Evolutionary conservation across 495 filamentous ascomycete genomes (phyloP).

Genomic region (Rusavskia elegans): DNA sequence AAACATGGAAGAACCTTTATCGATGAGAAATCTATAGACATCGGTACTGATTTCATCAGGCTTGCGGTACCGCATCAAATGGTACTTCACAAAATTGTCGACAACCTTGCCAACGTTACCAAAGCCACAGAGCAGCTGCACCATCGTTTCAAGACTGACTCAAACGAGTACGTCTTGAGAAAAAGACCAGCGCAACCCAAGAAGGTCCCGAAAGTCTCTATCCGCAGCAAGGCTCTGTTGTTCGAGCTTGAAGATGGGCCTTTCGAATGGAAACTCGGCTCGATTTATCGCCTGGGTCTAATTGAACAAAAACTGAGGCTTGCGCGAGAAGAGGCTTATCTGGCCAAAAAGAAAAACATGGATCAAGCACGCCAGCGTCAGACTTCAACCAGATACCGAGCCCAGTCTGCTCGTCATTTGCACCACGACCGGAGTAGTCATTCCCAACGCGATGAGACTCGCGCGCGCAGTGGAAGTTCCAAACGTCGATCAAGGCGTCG

Average conservation of each 20-base stretch:
- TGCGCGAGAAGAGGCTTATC: slow-evolving; percentile 79
- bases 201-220: slow-evolving; percentile 63
- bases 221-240: slow-evolving; percentile 65
- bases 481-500: slow-evolving; percentile 5
- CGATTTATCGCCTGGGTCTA: slow-evolving; percentile 78
- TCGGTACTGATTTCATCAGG: slow-evolving; percentile 72
- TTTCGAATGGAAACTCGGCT: slow-evolving; percentile 91
- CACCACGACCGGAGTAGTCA: slow-evolving; percentile 34
- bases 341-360: slow-evolving; percentile 72
- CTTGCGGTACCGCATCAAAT: slow-evolving; percentile 88
- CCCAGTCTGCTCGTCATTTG: slow-evolving; percentile 29
- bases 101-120: slow-evolving; percentile 75
- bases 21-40: slow-evolving; percentile 72
- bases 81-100: slow-evolving; percentile 76
- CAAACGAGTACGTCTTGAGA: slow-evolving; percentile 71
- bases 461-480: slow-evolving; percentile 18
- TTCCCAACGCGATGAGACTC: slow-evolving; percentile 3
- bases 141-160: slow-evolving; percentile 72
- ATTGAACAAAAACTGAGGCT: slow-evolving; percentile 78
- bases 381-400: slow-evolving; percentile 33
- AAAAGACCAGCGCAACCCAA: slow-evolving; percentile 75
- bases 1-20: slow-evolving; percentile 43
- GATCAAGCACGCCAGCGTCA: slow-evolving; percentile 46
- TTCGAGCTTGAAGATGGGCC: slow-evolving; percentile 91
- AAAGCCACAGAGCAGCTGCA: slow-evolving; percentile 84